Percentiles rank a stretch among this genome's conserved stretches.
Conservation (phyloP, 768 basidiomycete genomes). For the Dioszegia aurantiaca region DNA sequence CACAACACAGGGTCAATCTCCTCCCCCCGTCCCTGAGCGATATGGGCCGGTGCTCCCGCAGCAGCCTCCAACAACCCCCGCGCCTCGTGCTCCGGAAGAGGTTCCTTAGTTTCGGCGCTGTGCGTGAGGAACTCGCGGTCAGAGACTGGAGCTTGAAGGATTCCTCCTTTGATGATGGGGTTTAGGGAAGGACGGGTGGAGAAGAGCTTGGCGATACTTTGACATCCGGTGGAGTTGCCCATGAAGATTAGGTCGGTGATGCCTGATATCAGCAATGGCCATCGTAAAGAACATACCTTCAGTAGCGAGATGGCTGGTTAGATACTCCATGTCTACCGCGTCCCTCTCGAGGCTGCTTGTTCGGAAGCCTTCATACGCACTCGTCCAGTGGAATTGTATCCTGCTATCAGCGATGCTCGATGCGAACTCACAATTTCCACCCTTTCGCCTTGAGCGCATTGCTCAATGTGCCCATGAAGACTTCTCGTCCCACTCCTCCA, state of each 20-base stretch:
- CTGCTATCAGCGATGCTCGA: constrained; percentile 16
- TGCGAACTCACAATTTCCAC: constrained; percentile 43
- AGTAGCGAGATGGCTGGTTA: constrained; percentile 37
- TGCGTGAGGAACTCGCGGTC: constrained; percentile 36
- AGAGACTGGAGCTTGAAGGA: constrained; percentile 50
- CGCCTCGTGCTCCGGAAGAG: neutral
- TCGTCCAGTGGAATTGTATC: constrained; percentile 42
- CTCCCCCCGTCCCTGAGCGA: constrained; percentile 35
- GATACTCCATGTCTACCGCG: constrained; percentile 35
- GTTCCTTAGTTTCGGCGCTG: neutral
- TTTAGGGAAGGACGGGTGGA: constrained; percentile 18
- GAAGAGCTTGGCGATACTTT: constrained; percentile 48
- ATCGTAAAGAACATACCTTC: constrained; percentile 27
- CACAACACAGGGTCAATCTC: constrained; percentile 31
- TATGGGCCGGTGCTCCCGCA: constrained; percentile 14
- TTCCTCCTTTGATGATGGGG: constrained; percentile 40
- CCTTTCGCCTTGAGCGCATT: constrained; percentile 23
- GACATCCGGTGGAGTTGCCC: constrained; percentile 50
- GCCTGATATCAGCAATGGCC: constrained; percentile 18
- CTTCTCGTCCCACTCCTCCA: constrained; percentile 38
- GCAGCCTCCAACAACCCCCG: constrained; percentile 6
- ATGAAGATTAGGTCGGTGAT: constrained; percentile 39
- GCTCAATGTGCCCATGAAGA: constrained; percentile 28
- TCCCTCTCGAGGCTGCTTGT: constrained; percentile 39
- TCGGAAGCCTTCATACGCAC: constrained; percentile 41